These are phyloP conservation scores for Haplosporangium sp. DNA, from an alignment of 371 early-diverging fungal genomes.

Conservation along the genomic window DNA sequence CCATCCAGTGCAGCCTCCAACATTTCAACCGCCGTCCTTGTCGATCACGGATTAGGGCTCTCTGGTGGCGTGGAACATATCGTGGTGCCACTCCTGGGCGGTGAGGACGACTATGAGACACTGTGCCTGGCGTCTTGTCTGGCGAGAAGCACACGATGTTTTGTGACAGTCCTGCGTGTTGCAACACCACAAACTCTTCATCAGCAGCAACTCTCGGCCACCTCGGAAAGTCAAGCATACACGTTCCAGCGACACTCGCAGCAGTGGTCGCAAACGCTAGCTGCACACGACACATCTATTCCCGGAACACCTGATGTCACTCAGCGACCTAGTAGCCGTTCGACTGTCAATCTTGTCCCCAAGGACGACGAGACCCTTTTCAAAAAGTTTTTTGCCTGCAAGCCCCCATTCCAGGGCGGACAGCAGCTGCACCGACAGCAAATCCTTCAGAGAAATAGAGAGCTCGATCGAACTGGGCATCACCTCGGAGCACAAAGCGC, in stretches of 20 bases:
- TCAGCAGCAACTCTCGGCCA: background rate
- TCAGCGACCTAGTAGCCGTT: background rate
- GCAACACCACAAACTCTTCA: background rate
- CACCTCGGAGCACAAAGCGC: background rate
- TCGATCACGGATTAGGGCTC: constrained; percentile 42
- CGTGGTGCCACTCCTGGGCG: constrained; percentile 34
- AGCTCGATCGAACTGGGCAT: background rate
- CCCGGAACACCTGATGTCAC: constrained; percentile 24
- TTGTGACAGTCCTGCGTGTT: constrained; percentile 36
- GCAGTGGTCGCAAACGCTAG: background rate
- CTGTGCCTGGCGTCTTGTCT: constrained; percentile 34
- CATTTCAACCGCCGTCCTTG: constrained; percentile 36
- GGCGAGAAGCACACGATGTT: constrained; percentile 30
- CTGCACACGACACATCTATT: constrained; percentile 9
- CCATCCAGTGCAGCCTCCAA: constrained; percentile 24
- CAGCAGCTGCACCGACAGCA: constrained; percentile 10
- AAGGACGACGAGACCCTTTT: constrained; percentile 34
- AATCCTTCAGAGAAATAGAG: constrained; percentile 5
- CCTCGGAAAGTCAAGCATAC: constrained; percentile 1
- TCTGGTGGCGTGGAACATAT: constrained; percentile 45
- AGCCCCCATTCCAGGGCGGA: constrained; percentile 27
- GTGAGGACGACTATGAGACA: constrained; percentile 41
- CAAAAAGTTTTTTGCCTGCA: constrained; percentile 32
- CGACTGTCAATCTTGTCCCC: constrained; percentile 15
- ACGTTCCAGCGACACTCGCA: constrained; percentile 2